Conservation (phyloP, 768 basidiomycete genomes). For the Mycena rosella region DNA sequence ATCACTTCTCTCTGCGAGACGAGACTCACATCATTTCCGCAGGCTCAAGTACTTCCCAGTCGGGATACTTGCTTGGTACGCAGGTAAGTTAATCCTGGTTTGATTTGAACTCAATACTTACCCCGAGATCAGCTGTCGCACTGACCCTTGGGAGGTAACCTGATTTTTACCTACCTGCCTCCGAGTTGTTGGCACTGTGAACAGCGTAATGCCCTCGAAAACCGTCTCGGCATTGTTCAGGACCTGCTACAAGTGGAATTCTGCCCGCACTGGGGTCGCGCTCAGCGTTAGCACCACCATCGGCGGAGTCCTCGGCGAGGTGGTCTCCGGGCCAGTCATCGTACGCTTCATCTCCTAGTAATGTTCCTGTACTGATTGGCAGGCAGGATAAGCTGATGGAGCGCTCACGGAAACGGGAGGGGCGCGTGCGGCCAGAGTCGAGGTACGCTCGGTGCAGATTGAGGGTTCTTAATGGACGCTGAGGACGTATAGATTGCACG, state of each 20-base stretch:
- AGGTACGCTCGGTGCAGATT: slow-evolving; percentile 1
- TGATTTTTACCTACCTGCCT: not conserved
- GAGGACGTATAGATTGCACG: slow-evolving; percentile 27
- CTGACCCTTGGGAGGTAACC: slow-evolving; percentile 37
- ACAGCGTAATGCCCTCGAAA: slow-evolving; percentile 37
- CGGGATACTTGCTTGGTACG: slow-evolving; percentile 28
- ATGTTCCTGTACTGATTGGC: too few relatives aligned
- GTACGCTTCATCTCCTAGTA: slow-evolving; percentile 4
- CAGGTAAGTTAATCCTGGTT: slow-evolving; percentile 19
- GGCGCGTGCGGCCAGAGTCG: slow-evolving; percentile 32
- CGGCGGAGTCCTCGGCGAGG: slow-evolving; percentile 37
- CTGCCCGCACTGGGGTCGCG: slow-evolving; percentile 37
- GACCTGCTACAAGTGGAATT: slow-evolving; percentile 32
- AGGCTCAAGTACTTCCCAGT: slow-evolving; percentile 35
- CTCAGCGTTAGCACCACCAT: slow-evolving; percentile 35
- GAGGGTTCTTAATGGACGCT: too few relatives aligned
- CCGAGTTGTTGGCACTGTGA: too few relatives aligned
- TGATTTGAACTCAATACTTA: not conserved
- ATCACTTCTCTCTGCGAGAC: too few relatives aligned
- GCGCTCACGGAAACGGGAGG: slow-evolving; percentile 24
- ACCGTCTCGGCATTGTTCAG: slow-evolving; percentile 38
- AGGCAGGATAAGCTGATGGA: slow-evolving; percentile 38
- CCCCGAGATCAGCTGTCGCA: slow-evolving; percentile 19
- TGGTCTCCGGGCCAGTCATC: slow-evolving; percentile 38
- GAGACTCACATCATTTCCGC: too few relatives aligned